These are phyloP conservation scores for Clathrospora elynae DNA, from an alignment of 2,329 filamentous ascomycete genomes.

Conservation along the genomic window DNA sequence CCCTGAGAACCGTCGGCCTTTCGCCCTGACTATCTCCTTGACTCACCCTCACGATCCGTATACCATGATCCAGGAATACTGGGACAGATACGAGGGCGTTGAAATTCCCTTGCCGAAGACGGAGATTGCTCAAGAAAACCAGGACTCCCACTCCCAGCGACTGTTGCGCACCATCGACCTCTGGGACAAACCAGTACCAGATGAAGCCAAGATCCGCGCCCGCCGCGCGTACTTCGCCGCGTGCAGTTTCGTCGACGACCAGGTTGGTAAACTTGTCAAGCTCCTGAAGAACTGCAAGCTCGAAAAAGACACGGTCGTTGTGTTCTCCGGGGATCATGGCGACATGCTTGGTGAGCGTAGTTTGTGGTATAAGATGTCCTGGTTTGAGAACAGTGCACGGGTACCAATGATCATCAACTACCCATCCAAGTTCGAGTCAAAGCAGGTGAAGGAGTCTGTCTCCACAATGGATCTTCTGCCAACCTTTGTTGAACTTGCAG, in stretches of 20 bases:
- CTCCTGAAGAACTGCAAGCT: conserved; percentile 80
- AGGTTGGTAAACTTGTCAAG: conserved; percentile 79
- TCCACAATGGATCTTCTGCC: conserved; percentile 90
- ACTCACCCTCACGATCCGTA: conserved; percentile 96
- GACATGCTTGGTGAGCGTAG: conserved; percentile 95
- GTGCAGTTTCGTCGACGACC: conserved; percentile 92
- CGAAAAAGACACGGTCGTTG: conserved; percentile 83
- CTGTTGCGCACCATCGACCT: conserved; percentile 85
- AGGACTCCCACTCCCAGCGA: conserved; percentile 85
- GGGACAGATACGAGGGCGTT: conserved; percentile 87
- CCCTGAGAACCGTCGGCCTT: conserved; percentile 70
- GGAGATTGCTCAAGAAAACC: conserved; percentile 76
- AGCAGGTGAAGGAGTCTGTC: conserved; percentile 79
- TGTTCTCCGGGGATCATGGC: conserved; percentile 92
- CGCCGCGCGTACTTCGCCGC: conserved; percentile 90
- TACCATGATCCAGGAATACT: conserved; percentile 90
- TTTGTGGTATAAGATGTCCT: conserved; percentile 98
- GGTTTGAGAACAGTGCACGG: conserved; percentile 88
- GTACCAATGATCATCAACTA: conserved; percentile 87
- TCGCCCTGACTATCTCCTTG: conserved; percentile 87
- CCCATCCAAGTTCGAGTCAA: conserved; percentile 74
- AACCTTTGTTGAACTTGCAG: conserved; percentile 82
- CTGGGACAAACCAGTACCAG: conserved; percentile 80
- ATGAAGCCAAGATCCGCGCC: conserved; percentile 84
- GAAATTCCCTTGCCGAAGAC: conserved; percentile 85